Base-by-base conservation (phyloP, 805 yeast species). In the Candida coleopterorum region DNA sequence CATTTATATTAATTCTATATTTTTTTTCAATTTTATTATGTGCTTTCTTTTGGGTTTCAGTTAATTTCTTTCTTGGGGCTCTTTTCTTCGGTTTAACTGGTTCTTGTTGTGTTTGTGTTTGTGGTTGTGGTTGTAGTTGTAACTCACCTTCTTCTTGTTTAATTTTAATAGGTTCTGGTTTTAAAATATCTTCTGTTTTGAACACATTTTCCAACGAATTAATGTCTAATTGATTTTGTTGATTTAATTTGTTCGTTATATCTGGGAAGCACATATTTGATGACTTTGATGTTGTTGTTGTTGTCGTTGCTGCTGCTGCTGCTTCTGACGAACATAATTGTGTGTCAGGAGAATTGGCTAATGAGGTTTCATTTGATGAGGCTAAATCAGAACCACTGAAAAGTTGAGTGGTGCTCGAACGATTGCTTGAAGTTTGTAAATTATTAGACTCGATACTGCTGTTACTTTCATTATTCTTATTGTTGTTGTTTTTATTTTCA, bases 11-110 rank as follows among this genome's bases (percentile, higher is more conserved):
- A 42, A 79, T 79, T 53, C 87, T 64, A 55, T 81, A 81, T 41
- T 80, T 72, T 52, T 81, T 78, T 51, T 81, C 88, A 43, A 81
- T 79, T 56, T 75, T 77, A 60, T 81, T 81, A 52, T 81, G 89
- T 0, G 85, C 85, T 48, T 76, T 76, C 46, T 80, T 78, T 57
- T 81, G 87, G 45, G 70, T 68, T 5, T 67, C 65, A 7, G 81
- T 74, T 37, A 75, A 53, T 55, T 78, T 67, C 57, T 76, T 75
- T 52, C 80, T 59, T 31, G 74, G 73, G 10, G 75, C 70, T 52
- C 76, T 64, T 53, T 62, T 69, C 30, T 40, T 51, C 5, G 42
- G 28, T 10, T 16, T 24, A 15, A 17, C 7, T 25, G 15, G 16
- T 17, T 17, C 23, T 16, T 32, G 40, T n/a, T n/a, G n/a, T n/a